Conservation (phyloP, 2,329 filamentous ascomycete species). For the Clonostachys solani region DNA sequence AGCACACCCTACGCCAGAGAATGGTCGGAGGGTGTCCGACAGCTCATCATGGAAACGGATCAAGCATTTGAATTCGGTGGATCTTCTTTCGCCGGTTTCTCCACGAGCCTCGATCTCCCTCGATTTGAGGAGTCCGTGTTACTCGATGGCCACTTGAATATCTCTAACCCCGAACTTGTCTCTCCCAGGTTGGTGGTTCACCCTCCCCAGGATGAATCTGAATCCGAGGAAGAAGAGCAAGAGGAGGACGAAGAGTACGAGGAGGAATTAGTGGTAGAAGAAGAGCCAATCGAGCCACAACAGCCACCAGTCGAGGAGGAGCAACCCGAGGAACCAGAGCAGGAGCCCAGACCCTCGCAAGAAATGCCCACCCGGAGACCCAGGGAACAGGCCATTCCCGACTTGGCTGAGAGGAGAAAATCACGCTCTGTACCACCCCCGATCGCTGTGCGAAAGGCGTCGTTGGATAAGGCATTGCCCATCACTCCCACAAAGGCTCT, state of each 20-base stretch:
- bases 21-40: constrained; percentile 2
- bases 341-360: background rate
- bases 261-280: no score
- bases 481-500: background rate
- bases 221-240: background rate
- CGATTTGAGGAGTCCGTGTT: background rate
- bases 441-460: background rate
- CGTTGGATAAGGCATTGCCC: background rate
- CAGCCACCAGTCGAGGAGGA: no score
- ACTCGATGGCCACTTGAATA: background rate
- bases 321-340: background rate
- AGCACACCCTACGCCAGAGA: background rate
- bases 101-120: background rate
- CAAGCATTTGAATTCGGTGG: constrained; percentile 3
- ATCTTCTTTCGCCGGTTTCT: background rate
- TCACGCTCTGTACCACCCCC: constrained; percentile 2
- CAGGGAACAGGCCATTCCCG: background rate
- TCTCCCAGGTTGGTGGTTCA: no score
- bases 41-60: constrained; percentile 5
- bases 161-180: no score
- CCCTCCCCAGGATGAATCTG: background rate
- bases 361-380: background rate
- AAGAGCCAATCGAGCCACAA: no score
- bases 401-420: background rate
- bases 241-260: background rate